phyloP scores from a whole-genome alignment of 2,329 filamentous ascomycete genomes.

The Trichophyton rubrum region DNA sequence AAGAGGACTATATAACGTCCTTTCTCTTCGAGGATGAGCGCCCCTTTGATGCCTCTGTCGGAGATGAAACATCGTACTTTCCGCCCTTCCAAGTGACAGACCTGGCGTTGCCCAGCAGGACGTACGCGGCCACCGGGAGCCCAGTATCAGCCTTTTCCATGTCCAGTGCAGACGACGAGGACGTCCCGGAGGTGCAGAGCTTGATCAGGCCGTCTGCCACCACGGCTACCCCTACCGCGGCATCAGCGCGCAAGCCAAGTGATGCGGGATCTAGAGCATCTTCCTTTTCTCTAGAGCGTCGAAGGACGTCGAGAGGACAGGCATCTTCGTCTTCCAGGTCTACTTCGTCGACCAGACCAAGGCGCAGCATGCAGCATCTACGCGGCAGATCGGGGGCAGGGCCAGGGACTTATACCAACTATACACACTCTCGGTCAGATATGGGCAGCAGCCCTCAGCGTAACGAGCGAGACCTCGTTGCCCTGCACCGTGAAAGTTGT shows the following conservation, averaged over 20 bases:
- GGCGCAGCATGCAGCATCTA: constrained; percentile 16
- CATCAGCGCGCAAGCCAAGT: not conserved
- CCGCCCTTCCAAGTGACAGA: constrained; percentile 14
- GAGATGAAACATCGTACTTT: constrained; percentile 14
- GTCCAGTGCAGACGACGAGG: constrained; percentile 4
- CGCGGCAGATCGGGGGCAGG: constrained; percentile 22
- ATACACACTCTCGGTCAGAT: constrained; percentile 3
- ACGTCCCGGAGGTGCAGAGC: constrained; percentile 5
- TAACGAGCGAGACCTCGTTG: constrained; percentile 25
- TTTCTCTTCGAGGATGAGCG: constrained; percentile 6
- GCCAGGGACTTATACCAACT: constrained; percentile 20
- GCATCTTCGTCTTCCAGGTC: constrained; percentile 18
- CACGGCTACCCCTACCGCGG: not conserved
- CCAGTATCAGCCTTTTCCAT: constrained; percentile 8
- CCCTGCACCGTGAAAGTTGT: constrained; percentile 30
- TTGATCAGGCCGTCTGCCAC: not conserved
- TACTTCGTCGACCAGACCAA: constrained; percentile 17
- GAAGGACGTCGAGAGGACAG: constrained; percentile 22
- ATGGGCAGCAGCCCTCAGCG: constrained; percentile 12
- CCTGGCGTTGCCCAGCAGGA: constrained; percentile 4
- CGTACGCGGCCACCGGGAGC: constrained; percentile 8
- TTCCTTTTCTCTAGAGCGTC: constrained; percentile 18
- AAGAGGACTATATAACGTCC: constrained; percentile 7
- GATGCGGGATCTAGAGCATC: constrained; percentile 19
- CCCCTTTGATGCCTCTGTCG: not conserved